Evolutionary conservation across 2,329 filamentous ascomycete species (phyloP).

Genomic region (Cercospora berteroae): DNA sequence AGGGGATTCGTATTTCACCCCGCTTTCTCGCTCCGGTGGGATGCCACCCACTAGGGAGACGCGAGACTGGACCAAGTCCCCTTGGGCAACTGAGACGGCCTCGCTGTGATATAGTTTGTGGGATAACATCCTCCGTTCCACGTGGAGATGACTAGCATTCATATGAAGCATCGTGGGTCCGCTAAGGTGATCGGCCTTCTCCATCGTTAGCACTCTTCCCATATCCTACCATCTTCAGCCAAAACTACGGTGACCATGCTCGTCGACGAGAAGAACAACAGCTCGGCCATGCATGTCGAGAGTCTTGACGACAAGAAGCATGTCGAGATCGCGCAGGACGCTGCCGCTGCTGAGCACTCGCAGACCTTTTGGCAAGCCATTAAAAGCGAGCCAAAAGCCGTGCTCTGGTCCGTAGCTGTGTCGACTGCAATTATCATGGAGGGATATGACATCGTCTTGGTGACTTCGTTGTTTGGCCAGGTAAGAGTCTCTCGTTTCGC

Average conservation of each 20-base stretch:
- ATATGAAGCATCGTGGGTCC: not conserved
- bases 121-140: not conserved
- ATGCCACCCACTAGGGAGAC: not conserved
- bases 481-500: not conserved
- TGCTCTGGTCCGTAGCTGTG: slow-evolving; percentile 57
- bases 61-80: not conserved
- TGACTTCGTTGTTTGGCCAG: slow-evolving; percentile 2
- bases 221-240: not conserved
- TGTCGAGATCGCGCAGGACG: slow-evolving; percentile 17
- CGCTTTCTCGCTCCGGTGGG: not conserved
- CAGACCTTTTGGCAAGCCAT: slow-evolving; percentile 35
- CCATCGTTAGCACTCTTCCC: not conserved
- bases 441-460: slow-evolving; percentile 54
- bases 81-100: not conserved
- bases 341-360: slow-evolving; percentile 19
- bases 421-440: slow-evolving; percentile 58
- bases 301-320: slow-evolving; percentile 4
- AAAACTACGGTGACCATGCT: not conserved
- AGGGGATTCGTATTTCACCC: not conserved
- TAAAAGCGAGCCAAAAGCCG: slow-evolving; percentile 45
- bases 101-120: not conserved
- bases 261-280: not conserved
- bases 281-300: not conserved
- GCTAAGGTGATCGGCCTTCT: not conserved
- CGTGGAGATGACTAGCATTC: not conserved